Percentiles rank a stretch among this genome's conserved stretches.
phyloP scores from a whole-genome alignment of 106 monocot species.

The Iris macrosiphon region DNA sequence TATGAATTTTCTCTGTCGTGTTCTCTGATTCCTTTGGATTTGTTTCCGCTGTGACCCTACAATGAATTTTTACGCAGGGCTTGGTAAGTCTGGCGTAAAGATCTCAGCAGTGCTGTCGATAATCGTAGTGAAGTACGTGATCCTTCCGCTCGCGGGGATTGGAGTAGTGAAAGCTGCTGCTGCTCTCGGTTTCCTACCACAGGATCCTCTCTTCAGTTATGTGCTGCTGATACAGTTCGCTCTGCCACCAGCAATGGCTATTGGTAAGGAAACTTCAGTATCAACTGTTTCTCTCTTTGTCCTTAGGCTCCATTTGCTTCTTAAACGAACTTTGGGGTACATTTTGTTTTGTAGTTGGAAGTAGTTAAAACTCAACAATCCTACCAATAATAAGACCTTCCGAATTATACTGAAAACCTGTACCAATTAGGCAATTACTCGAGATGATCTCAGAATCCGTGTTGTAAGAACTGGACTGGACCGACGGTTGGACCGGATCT shows the following conservation, averaged over 20 bases:
- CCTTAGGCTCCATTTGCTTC: no score
- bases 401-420: no score
- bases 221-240: slow-evolving; percentile 15
- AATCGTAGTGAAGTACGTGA: background rate
- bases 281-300: no score
- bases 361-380: no score
- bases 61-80: background rate
- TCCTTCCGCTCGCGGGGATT: slow-evolving; percentile 13
- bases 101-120: background rate
- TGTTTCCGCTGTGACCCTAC: no score
- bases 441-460: no score
- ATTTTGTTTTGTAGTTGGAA: no score
- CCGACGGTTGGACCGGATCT: no score
- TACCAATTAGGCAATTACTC: no score
- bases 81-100: slow-evolving; percentile 14
- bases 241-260: slow-evolving; percentile 13
- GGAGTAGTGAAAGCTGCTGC: slow-evolving; percentile 10
- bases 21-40: background rate
- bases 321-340: no score
- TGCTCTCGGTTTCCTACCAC: slow-evolving; percentile 4
- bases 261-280: slow-evolving; percentile 4
- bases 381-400: no score
- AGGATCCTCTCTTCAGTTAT: slow-evolving; percentile 15
- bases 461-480: no score
- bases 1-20: background rate